These are phyloP conservation scores for Blastocystis sp. DNA, from an alignment of 352 stramenopile species.

Conservation along the genomic window DNA sequence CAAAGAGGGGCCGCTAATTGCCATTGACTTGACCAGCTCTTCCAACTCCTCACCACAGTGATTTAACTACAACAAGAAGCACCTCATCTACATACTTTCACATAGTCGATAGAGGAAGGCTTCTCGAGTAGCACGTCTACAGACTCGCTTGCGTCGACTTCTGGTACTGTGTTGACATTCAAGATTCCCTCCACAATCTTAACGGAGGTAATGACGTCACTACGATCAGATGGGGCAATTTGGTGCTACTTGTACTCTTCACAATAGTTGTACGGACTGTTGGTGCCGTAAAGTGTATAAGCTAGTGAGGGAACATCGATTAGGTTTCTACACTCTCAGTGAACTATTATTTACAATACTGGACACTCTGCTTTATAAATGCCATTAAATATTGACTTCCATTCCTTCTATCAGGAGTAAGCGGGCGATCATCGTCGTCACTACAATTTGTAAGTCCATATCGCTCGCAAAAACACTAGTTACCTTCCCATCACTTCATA, in stretches of 20 bases:
- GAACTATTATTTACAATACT: background rate
- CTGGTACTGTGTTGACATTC: background rate
- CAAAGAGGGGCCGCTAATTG: background rate
- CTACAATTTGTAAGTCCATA: background rate
- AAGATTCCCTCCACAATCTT: constrained; percentile 5
- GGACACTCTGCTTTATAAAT: background rate
- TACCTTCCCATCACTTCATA: constrained; percentile 32
- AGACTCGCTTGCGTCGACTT: background rate
- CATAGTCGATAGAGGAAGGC: background rate
- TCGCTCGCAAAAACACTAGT: background rate
- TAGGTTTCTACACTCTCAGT: background rate
- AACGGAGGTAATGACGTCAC: constrained; percentile 1
- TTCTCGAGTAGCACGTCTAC: background rate
- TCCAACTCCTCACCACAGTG: background rate
- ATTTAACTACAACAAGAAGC: background rate
- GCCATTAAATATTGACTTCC: background rate
- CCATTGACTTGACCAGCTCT: background rate
- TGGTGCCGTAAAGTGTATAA: constrained; percentile 26
- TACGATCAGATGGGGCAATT: background rate
- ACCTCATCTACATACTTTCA: background rate
- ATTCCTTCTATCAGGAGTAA: constrained; percentile 1
- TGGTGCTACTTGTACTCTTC: constrained; percentile 27
- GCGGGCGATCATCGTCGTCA: background rate
- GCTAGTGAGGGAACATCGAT: constrained; percentile 35
- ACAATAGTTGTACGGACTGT: constrained; percentile 51